Base-by-base conservation (phyloP, 2,329 filamentous ascomycete species). In the Penicillium sp. region DNA sequence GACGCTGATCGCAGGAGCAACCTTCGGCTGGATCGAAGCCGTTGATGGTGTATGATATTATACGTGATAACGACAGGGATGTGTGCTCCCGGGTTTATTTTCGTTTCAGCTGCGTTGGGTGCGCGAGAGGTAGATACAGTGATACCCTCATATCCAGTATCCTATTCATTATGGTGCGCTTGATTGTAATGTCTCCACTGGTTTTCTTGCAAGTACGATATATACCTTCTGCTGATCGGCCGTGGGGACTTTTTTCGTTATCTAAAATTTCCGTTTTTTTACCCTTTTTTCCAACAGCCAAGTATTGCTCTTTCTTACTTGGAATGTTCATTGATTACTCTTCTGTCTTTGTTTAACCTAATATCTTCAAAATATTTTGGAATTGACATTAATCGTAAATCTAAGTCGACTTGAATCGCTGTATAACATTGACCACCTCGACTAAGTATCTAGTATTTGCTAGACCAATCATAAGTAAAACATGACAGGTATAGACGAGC, bases 11-110 rank as follows among this genome's bases (percentile, higher is more conserved):
- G 66, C 68, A 31, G 74, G 73, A 6, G 57, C 63, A 41, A 59
- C 65, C 31, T 78, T 74, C 61, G 69, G 69, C 29, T 78, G 75
- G 76, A 70, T 77, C 48, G 74, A 76, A 58, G 73, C 67, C 8
- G 75, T 73, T 33, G 73, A 75, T 52, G 73, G 71, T 6, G 67
- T 75, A 64, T 75, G 51, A 63, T 59, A 23, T 39, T 7, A 13
- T 45, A 29, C 13, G 31, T 19, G n/a, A 42, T 44, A 29, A 35
- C 10, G n/a, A 27, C 19, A 36, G 47, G 35, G 5, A 27, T 47
- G 12, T 7, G 23, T 36, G 4, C 33, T 43, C 17, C n/a, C 8
- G 23, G 10, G 17, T 36, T 57, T 38, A 38, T 42, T 44, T 47
- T 33, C 31, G 36, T 36, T 54, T 53, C 29, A 43, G 17, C 39